Evolutionary conservation across 1,139 yeast genomes (phyloP), one percentile per base, ranked within the genome.

Genomic region (Lodderomyces theae): DNA sequence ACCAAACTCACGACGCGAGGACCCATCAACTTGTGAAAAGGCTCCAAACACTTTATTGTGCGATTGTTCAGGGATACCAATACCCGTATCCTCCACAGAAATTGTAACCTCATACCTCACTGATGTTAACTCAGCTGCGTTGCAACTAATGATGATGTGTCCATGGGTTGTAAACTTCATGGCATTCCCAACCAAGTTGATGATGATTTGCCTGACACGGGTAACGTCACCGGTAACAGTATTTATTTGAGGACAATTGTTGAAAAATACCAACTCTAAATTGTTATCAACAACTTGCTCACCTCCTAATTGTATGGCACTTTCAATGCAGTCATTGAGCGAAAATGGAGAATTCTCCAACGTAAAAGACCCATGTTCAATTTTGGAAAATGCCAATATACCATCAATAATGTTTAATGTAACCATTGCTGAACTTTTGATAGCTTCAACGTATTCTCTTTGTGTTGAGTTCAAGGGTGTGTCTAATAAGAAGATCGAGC

Each of bases 1-100:
- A 10, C 84, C 84, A 57, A 68, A 75, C 3, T 64, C 74, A 44
- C 85, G 61, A 46, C 77, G 64, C 1, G 81, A 69, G 2, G 82
- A 76, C 0, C 81, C 81, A 53, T 79, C 84, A 15, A 77, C 82
- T 55, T 79, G 84, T 29, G 79, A 74, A 50, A 79, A 79, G 1
- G 80, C 80, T 5, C 79, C 74, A 56, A 79, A 79, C 1, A 79
- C 74, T 55, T 74, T 77, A 34, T 62, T 60, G 28, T 66, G 63
- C 3, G 78, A 67, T 36, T 65, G 69, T 38, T 64, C 63, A 2
- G 82, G 80, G 36, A 79, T 79, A 5, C 85, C 84, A 45, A 79
- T 78, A n/a, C 85, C 84, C 0, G 83, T 75, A 50, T 79, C 85
- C 35, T 65, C 61, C 11, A 77, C 79, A 2, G 64, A 54, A 6